Conservation (phyloP, 2,329 filamentous ascomycete species). For the Fusarium coicis region DNA sequence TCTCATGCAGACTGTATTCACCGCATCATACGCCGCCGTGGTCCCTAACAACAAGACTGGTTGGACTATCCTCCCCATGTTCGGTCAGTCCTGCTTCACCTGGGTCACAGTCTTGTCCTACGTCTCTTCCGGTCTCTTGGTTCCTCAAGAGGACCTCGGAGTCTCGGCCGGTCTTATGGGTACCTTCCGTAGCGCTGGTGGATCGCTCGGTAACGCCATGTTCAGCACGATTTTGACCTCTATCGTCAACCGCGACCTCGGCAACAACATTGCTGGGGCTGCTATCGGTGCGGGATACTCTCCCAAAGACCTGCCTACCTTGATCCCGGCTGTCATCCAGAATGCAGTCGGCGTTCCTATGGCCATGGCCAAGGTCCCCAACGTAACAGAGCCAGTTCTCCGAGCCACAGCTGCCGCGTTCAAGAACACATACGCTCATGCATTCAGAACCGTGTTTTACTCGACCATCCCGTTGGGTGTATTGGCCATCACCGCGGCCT, state of each 20-base stretch:
- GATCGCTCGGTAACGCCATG: slow-evolving; percentile 16
- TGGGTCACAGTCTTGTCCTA: slow-evolving; percentile 12
- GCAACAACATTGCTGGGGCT: slow-evolving; percentile 4
- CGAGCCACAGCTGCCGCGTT: neutral
- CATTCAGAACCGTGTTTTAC: slow-evolving; percentile 6
- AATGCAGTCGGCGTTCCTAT: slow-evolving; percentile 12
- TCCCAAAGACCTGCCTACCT: neutral
- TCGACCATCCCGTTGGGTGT: slow-evolving; percentile 3
- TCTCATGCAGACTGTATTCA: slow-evolving; percentile 3
- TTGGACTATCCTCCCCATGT: slow-evolving; percentile 7
- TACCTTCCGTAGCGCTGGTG: slow-evolving; percentile 15
- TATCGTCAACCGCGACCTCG: slow-evolving; percentile 1
- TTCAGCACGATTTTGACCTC: slow-evolving; percentile 15
- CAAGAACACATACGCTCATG: slow-evolving; percentile 10
- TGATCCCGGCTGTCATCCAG: slow-evolving; percentile 8
- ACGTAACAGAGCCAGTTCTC: slow-evolving; percentile 4
- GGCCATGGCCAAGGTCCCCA: slow-evolving; percentile 14
- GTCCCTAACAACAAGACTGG: slow-evolving; percentile 5
- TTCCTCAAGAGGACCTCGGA: slow-evolving; percentile 8
- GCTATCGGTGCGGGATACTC: neutral
- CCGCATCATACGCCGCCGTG: slow-evolving; percentile 1
- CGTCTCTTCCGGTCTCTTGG: slow-evolving; percentile 7
- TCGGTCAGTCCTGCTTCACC: slow-evolving; percentile 7
- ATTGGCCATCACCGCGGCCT: neutral
- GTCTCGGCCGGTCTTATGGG: slow-evolving; percentile 10